These are phyloP conservation scores for Eucalyptus camaldulensis DNA, from an alignment of 345 rosid genomes.

Conservation along the genomic window DNA sequence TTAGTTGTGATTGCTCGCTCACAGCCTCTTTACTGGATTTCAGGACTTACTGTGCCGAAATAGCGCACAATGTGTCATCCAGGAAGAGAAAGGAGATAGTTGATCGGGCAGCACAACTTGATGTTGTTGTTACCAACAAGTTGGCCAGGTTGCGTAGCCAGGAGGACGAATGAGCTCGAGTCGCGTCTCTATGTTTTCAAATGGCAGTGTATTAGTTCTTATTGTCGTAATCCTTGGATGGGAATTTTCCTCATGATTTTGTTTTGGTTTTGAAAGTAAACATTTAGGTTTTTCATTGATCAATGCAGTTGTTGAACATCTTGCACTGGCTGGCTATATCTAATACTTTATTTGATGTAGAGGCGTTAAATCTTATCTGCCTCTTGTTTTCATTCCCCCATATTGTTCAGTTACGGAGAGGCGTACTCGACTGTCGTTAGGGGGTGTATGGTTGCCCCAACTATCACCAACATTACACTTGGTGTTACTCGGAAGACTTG, in stretches of 20 bases:
- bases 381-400: not conserved
- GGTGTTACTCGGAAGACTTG: not conserved
- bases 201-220: not conserved
- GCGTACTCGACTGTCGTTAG: not conserved
- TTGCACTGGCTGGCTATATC: not conserved
- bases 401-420: not conserved
- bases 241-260: not conserved
- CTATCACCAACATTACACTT: not conserved
- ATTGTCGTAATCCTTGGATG: not conserved
- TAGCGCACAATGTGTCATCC: constrained; percentile 52
- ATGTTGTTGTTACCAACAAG: constrained; percentile 57
- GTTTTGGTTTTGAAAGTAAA: not conserved
- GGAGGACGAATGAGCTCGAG: constrained; percentile 38
- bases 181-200: not conserved
- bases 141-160: constrained; percentile 70
- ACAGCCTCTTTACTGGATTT: not conserved
- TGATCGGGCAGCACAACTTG: constrained; percentile 54
- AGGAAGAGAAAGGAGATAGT: constrained; percentile 56
- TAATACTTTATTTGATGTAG: not conserved
- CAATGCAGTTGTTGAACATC: not conserved
- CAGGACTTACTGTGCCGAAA: constrained; percentile 68
- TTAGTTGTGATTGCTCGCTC: not conserved
- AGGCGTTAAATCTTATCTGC: not conserved
- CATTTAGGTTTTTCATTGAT: not conserved
- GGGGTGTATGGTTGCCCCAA: not conserved